Base-by-base conservation (phyloP, 805 yeast species). In the Starmerella floricola region DNA sequence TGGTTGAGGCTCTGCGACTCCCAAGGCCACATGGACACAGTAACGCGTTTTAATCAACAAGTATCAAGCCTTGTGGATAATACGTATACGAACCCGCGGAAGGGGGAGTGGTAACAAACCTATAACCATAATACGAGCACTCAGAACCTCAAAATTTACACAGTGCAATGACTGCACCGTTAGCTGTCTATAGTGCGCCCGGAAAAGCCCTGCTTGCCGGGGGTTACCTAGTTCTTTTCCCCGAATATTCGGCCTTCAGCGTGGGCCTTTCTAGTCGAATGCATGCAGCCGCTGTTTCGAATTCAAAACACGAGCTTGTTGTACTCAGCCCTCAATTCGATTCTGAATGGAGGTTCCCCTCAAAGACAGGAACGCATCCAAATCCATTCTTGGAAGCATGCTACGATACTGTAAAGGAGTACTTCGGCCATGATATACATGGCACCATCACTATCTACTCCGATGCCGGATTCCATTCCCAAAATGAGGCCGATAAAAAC, bases 141-240 rank as follows among this genome's bases (percentile, higher is more conserved):
- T n/a, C n/a, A n/a, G n/a, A n/a, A n/a, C n/a, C n/a, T n/a, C n/a
- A n/a, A n/a, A n/a, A n/a, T n/a, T n/a, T n/a, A n/a, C n/a, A n/a
- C n/a, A n/a, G n/a, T n/a, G n/a, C n/a, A n/a, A n/a, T n/a, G n/a
- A n/a, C n/a, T n/a, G n/a, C n/a, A n/a, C 40, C 34, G 4, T 11
- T 20, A 21, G 36, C 36, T 12, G 83, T 78, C 8, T 88, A 75
- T 57, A 81, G 95, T 56, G 93, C 97, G 0, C 96, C 98, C 0
- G 96, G 97, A 0, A 91, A 91, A 60, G 97, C 96, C 1, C 66
- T 91, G 21, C 54, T 91, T 11, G 95, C 91, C 1, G 98, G 98
- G 16, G 98, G 98, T 0, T 91, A 91, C 58, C 68, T 91, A 27
- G 97, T 91, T 0, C 64, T 91, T 17, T 91, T 82, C 45, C 87